Evolutionary conservation across 495 filamentous ascomycete genomes (phyloP).

Genomic region (Xylaria castorea): DNA sequence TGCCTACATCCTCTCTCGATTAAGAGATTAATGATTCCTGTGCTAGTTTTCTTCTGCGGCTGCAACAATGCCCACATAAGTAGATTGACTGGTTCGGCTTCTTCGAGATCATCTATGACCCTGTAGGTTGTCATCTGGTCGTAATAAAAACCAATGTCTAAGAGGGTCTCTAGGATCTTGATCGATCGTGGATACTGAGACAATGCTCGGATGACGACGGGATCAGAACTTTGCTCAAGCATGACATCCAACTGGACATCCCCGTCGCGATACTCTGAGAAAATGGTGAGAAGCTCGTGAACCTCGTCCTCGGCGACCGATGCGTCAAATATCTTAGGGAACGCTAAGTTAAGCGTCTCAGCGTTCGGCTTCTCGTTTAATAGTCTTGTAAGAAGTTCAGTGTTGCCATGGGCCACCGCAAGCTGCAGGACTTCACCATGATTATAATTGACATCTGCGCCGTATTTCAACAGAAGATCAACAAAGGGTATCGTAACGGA

Average conservation of each 20-base stretch:
- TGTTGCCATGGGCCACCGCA: slow-evolving; percentile 48
- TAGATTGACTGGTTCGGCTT: slow-evolving; percentile 50
- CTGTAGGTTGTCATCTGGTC: slow-evolving; percentile 46
- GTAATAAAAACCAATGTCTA: slow-evolving; percentile 56
- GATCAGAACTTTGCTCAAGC: slow-evolving; percentile 41
- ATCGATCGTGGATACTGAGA: slow-evolving; percentile 52
- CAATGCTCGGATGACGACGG: slow-evolving; percentile 52
- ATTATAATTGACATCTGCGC: slow-evolving; percentile 50
- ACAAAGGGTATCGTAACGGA: slow-evolving; percentile 45
- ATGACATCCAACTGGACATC: slow-evolving; percentile 52
- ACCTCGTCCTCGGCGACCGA: slow-evolving; percentile 45
- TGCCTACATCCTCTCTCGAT: slow-evolving; percentile 48
- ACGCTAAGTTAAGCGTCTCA: slow-evolving; percentile 48
- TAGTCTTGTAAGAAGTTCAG: slow-evolving; percentile 47
- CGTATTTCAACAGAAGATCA: slow-evolving; percentile 43
- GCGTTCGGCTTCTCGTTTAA: slow-evolving; percentile 47
- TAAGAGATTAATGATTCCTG: slow-evolving; percentile 48
- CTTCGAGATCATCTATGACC: slow-evolving; percentile 47
- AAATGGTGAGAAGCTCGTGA: slow-evolving; percentile 47
- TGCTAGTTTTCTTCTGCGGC: slow-evolving; percentile 58
- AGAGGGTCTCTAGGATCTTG: slow-evolving; percentile 47
- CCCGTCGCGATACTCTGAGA: slow-evolving; percentile 50
- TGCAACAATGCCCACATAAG: slow-evolving; percentile 56
- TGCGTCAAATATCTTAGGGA: slow-evolving; percentile 51
- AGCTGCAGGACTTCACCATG: slow-evolving; percentile 50